Evolutionary conservation across 495 filamentous ascomycete genomes (phyloP), one percentile per base, ranked within the genome.

Genomic region (Penicillium dipodomyicola): DNA sequence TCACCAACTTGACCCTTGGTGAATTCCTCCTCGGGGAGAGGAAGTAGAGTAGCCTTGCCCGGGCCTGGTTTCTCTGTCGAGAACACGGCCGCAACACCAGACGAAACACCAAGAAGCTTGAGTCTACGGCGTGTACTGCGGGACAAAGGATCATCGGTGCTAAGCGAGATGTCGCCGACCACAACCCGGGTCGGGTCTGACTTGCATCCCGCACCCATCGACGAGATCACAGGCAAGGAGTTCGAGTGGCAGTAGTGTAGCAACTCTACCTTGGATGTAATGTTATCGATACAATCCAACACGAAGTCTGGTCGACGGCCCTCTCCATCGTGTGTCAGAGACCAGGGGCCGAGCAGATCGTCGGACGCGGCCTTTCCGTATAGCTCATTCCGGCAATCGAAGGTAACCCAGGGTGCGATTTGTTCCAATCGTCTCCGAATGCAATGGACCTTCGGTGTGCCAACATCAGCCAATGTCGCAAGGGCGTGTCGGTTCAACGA

Each of bases 121-220:
- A 99, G 75, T 19, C 86, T 81, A 5, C 92, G 82, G 22, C 94
- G 81, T 5, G 92, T 96, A 27, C 84, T 84, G 65, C 91, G 83
- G 23, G 91, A 96, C 3, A 99, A 82, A 14, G 89, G 90, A 61
- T 99, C 94, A 60, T 97, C 94, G 0, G 86, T 88, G 61, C 88
- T 94, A 4, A 84, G 80, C 3, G 89, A 92, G 59, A 99, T 97
- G 65, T 99, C 94, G 19, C 91, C 91, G 20, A 97, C 87, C 63
- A 88, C 86, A 51, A 98, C 82, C n/a, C 87, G 80, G 1, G 93
- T 96, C 3, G 95, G 95, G 65, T 99, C 94, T 12, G 90, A 92
- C 76, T 99, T 99, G 71, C 93, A 97, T 1, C 92, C 94, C 1
- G 94, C 94, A 2, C 94, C 94, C 94, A 97, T 99, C 6, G 91